Percentiles rank a stretch among this genome's conserved stretches.
Conservation (phyloP, 345 rosid genomes). For the Gossypium bickii region DNA sequence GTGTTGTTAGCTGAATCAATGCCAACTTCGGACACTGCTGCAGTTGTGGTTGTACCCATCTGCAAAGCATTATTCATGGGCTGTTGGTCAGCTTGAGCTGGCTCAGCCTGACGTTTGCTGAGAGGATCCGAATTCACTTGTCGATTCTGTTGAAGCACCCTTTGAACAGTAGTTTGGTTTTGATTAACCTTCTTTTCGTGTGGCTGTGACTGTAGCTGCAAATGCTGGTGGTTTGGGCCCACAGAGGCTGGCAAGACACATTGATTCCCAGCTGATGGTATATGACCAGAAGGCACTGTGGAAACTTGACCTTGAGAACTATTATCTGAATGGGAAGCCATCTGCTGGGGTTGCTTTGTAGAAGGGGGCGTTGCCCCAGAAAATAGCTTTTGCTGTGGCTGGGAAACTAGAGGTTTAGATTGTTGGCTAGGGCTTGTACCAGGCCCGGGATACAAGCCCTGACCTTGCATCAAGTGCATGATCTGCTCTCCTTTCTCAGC, state of each 20-base stretch:
- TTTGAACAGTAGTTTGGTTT: slow-evolving; percentile 48
- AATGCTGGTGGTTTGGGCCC: slow-evolving; percentile 36
- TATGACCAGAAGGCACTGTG: slow-evolving; percentile 43
- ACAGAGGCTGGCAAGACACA: slow-evolving; percentile 38
- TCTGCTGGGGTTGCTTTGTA: slow-evolving; percentile 54
- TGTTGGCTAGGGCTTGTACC: slow-evolving; percentile 48
- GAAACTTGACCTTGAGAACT: slow-evolving; percentile 55
- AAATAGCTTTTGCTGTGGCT: slow-evolving; percentile 49
- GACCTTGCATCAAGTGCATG: slow-evolving; percentile 59
- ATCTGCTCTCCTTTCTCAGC: slow-evolving; percentile 66
- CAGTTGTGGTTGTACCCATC: slow-evolving; percentile 31
- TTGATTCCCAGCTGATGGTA: slow-evolving; percentile 39
- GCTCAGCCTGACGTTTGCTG: slow-evolving; percentile 56
- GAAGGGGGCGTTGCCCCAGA: slow-evolving; percentile 41
- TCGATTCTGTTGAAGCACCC: slow-evolving; percentile 58
- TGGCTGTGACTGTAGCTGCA: slow-evolving; percentile 27
- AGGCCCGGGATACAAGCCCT: slow-evolving; percentile 55
- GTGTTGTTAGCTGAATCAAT: slow-evolving; percentile 38
- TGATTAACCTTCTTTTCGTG: slow-evolving; percentile 61
- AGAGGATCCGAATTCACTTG: slow-evolving; percentile 41
- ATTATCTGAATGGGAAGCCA: slow-evolving; percentile 61
- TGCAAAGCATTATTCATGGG: slow-evolving; percentile 35
- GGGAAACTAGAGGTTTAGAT: slow-evolving; percentile 57
- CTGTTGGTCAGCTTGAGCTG: slow-evolving; percentile 44
- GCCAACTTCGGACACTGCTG: slow-evolving; percentile 38